These are phyloP conservation scores for Boletus semigastroideus DNA, from an alignment of 1,284 basidiomycete species.

Conservation along the genomic window DNA sequence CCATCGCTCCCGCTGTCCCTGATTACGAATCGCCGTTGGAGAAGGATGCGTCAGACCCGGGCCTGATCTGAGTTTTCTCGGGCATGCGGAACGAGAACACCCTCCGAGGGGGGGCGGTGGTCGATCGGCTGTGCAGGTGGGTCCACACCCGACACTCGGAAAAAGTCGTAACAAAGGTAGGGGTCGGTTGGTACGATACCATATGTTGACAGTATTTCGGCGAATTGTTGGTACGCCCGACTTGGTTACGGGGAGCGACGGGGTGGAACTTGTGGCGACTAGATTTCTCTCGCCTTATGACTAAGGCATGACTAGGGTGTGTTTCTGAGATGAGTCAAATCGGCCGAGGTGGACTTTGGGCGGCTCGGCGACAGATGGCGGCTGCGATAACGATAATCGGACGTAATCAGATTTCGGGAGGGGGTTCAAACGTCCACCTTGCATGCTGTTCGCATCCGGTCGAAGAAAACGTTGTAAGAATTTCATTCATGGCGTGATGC, in stretches of 20 bases:
- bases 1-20: slow-evolving; percentile 3
- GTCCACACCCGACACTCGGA: slow-evolving; percentile 15
- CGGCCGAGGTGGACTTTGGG: slow-evolving; percentile 13
- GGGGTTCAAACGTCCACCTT: too few species aligned
- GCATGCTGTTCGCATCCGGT: too few species aligned
- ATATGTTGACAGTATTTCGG: too few species aligned
- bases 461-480: background rate
- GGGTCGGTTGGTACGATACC: background rate
- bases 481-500: background rate
- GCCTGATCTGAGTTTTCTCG: slow-evolving; percentile 2
- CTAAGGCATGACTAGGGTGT: too few species aligned
- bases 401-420: too few species aligned
- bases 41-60: background rate
- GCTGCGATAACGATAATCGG: slow-evolving; percentile 14
- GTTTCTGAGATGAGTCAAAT: background rate
- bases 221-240: background rate
- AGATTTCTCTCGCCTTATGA: too few species aligned
- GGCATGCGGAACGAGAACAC: slow-evolving; percentile 6
- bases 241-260: slow-evolving; percentile 1
- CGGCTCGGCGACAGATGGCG: slow-evolving; percentile 6
- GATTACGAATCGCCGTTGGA: slow-evolving; percentile 9
- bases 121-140: slow-evolving; percentile 17
- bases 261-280: background rate
- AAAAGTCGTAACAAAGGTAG: background rate
- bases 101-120: slow-evolving; percentile 7